These are phyloP conservation scores for Lizonia empirigonia DNA, from an alignment of 2,329 filamentous ascomycete species.

Conservation along the genomic window DNA sequence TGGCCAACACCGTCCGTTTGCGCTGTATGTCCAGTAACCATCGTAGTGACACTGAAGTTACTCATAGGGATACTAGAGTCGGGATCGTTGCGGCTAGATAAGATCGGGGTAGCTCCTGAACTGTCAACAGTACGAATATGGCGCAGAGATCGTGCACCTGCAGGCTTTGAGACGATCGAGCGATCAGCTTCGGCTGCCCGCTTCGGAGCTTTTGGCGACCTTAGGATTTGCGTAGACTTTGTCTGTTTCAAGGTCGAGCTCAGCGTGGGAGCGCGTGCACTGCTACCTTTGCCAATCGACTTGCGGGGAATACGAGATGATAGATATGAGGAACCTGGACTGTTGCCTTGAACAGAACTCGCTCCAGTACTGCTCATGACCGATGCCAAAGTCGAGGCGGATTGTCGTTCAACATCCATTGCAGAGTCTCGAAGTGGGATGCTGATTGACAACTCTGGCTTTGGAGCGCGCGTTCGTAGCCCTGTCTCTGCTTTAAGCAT, in stretches of 20 bases:
- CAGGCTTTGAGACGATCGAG: not conserved
- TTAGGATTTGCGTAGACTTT: slow-evolving; percentile 19
- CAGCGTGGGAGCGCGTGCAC: slow-evolving; percentile 14
- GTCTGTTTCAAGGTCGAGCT: slow-evolving; percentile 25
- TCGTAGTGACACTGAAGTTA: not conserved
- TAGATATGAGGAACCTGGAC: slow-evolving; percentile 14
- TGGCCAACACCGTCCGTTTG: not conserved
- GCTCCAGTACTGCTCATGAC: slow-evolving; percentile 15
- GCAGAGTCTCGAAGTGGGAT: slow-evolving; percentile 16
- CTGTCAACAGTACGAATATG: slow-evolving; percentile 34
- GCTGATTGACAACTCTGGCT: slow-evolving; percentile 28
- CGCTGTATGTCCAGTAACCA: not conserved
- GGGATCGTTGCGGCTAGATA: not conserved
- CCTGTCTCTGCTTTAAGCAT: not conserved
- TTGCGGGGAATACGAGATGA: slow-evolving; percentile 39
- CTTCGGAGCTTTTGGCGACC: not conserved
- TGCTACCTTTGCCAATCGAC: slow-evolving; percentile 2
- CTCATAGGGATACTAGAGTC: not conserved
- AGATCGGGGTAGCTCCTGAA: slow-evolving; percentile 26
- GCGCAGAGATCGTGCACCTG: slow-evolving; percentile 5
- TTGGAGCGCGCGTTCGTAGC: slow-evolving; percentile 3
- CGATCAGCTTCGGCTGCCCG: not conserved
- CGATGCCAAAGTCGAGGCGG: slow-evolving; percentile 9
- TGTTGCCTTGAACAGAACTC: not conserved
- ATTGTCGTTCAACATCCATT: slow-evolving; percentile 5